Conservation (phyloP, 352 stramenopile species). For the Phytophthora lateralis region DNA sequence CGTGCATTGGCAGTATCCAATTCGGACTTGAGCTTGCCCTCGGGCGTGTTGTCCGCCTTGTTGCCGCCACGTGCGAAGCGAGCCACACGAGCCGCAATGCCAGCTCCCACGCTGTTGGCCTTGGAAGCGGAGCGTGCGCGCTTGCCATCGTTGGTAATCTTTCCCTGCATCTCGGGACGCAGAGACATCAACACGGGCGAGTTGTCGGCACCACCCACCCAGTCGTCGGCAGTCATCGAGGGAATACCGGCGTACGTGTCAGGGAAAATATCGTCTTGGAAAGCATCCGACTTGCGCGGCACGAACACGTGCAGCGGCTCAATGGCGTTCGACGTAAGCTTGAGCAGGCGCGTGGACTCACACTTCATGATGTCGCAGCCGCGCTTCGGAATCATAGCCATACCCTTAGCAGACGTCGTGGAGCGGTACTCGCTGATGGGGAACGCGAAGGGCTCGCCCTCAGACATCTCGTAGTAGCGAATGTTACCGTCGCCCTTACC, state of each 20-base stretch:
- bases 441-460: slow-evolving; percentile 94
- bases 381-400: slow-evolving; percentile 99
- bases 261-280: slow-evolving; percentile 99
- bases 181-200: slow-evolving; percentile 93
- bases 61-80: slow-evolving; percentile 47
- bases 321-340: slow-evolving; percentile 96
- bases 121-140: slow-evolving; percentile 61
- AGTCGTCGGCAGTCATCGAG: slow-evolving; percentile 96
- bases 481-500: slow-evolving; percentile 99
- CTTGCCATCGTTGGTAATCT: slow-evolving; percentile 89
- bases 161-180: slow-evolving; percentile 88
- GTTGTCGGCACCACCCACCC: slow-evolving; percentile 95
- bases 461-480: slow-evolving; percentile 98
- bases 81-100: slow-evolving; percentile 50
- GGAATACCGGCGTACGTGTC: slow-evolving; percentile 94
- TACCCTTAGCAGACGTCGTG: slow-evolving; percentile 95
- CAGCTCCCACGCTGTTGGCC: slow-evolving; percentile 38
- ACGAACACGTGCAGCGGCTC: slow-evolving; percentile 97
- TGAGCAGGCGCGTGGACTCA: slow-evolving; percentile 96
- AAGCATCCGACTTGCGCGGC: slow-evolving; percentile 98
- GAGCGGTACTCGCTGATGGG: slow-evolving; percentile 95
- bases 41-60: slow-evolving; percentile 47
- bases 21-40: slow-evolving; percentile 77
- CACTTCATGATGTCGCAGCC: slow-evolving; percentile 98
- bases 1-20: slow-evolving; percentile 81